phyloP scores from a whole-genome alignment of 2,329 filamentous ascomycete genomes.

The Stromatinia cepivora region DNA sequence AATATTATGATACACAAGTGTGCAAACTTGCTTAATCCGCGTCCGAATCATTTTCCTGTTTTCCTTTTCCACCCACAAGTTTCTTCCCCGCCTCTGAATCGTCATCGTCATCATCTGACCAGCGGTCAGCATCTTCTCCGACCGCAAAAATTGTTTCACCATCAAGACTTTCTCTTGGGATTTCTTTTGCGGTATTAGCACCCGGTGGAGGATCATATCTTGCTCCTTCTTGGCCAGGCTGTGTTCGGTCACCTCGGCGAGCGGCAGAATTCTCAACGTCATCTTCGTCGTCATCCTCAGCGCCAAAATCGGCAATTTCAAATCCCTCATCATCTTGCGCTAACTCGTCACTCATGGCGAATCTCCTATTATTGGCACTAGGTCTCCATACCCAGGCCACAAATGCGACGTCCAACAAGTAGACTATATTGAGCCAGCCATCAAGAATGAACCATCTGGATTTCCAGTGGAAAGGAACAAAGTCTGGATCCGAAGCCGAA shows the following conservation, averaged over 20 bases:
- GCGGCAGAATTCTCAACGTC: slow-evolving; percentile 46
- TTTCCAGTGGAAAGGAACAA: slow-evolving; percentile 96
- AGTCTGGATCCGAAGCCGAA: slow-evolving; percentile 78
- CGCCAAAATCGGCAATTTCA: slow-evolving; percentile 89
- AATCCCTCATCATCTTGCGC: slow-evolving; percentile 98
- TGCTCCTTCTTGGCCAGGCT: slow-evolving; percentile 39
- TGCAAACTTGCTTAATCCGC: slow-evolving; percentile 10
- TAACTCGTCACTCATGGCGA: slow-evolving; percentile 98
- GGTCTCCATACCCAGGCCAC: slow-evolving; percentile 96
- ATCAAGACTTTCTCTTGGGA: slow-evolving; percentile 65
- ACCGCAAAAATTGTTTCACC: slow-evolving; percentile 96
- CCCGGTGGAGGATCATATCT: slow-evolving; percentile 41
- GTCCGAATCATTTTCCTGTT: slow-evolving; percentile 22
- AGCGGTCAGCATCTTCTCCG: slow-evolving; percentile 78
- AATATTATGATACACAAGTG: slow-evolving; percentile 26
- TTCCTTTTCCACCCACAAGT: slow-evolving; percentile 44
- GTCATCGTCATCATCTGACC: slow-evolving; percentile 71
- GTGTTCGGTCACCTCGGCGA: slow-evolving; percentile 51
- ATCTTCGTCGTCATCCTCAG: slow-evolving; percentile 63
- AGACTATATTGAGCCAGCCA: slow-evolving; percentile 95
- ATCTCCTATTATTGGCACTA: slow-evolving; percentile 92
- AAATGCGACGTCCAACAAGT: slow-evolving; percentile 89
- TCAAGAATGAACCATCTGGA: slow-evolving; percentile 96
- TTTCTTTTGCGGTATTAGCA: slow-evolving; percentile 34
- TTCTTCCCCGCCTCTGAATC: slow-evolving; percentile 55